phyloP scores from a whole-genome alignment of 1,284 basidiomycete genomes.

The Thelephora terrestris region DNA sequence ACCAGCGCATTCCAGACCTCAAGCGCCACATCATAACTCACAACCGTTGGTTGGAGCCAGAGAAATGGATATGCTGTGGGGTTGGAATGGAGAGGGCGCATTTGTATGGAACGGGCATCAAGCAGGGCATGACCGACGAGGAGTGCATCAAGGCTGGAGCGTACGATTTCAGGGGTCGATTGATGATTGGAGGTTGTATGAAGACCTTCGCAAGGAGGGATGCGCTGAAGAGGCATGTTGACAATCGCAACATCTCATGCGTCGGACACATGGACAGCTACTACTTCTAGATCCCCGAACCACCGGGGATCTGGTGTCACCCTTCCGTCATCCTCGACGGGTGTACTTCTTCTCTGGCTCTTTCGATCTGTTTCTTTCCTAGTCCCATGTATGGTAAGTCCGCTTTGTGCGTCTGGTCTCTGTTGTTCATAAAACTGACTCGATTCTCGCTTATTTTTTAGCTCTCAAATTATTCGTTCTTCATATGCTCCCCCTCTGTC shows the following conservation, averaged over 20 bases:
- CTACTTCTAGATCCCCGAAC: no score
- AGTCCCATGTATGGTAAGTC: no score
- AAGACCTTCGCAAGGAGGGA: constrained; percentile 43
- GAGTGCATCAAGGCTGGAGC: constrained; percentile 2
- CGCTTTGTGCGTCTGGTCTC: no score
- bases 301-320: no score
- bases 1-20: constrained; percentile 39
- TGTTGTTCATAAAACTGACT: no score
- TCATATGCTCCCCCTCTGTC: no score
- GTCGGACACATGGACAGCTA: constrained; percentile 16
- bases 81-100: constrained; percentile 27
- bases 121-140: constrained; percentile 16
- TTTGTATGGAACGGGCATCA: constrained; percentile 13
- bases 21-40: constrained; percentile 44
- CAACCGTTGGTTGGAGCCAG: constrained; percentile 22
- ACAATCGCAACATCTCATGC: constrained; percentile 32
- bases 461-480: no score
- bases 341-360: no score
- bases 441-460: no score
- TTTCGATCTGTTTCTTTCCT: no score
- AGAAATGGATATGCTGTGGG: constrained; percentile 29
- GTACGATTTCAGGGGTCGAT: constrained; percentile 23
- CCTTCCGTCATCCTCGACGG: no score
- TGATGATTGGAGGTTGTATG: constrained; percentile 40
- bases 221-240: constrained; percentile 45